A percentile compares a stretch with the other conserved stretches of the same genome.
These are phyloP conservation scores for Rubus idaeus DNA, from an alignment of 306 rosid genomes.

Conservation along the genomic window DNA sequence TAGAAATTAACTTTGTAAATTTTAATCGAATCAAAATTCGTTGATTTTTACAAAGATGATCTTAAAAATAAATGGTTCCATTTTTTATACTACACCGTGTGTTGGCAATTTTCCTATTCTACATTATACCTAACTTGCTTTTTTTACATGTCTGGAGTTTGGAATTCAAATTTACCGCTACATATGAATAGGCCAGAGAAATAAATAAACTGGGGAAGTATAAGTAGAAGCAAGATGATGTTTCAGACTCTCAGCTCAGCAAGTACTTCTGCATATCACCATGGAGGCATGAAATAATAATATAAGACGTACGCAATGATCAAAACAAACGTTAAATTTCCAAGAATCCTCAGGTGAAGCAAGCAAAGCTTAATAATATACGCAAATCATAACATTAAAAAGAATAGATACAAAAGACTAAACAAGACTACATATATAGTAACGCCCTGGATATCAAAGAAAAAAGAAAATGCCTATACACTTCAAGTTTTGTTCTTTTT, in stretches of 20 bases:
- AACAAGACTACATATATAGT: slow-evolving; percentile 4
- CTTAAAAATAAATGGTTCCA: too few relatives aligned
- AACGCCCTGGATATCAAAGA: neutral
- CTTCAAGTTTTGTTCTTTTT: slow-evolving; percentile 53
- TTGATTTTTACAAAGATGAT: too few relatives aligned
- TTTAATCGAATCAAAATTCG: too few relatives aligned
- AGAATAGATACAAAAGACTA: slow-evolving; percentile 30
- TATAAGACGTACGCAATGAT: neutral
- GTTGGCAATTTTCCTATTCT: too few relatives aligned
- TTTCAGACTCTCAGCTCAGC: neutral
- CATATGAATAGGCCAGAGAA: too few relatives aligned
- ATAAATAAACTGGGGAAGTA: too few relatives aligned
- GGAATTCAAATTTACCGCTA: too few relatives aligned
- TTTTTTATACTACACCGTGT: too few relatives aligned
- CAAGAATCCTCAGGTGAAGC: slow-evolving; percentile 27
- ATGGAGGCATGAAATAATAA: neutral
- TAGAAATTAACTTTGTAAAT: too few relatives aligned
- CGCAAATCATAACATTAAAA: slow-evolving; percentile 23
- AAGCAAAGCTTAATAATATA: slow-evolving; percentile 25
- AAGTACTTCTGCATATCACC: neutral
- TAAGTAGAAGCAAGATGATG: neutral
- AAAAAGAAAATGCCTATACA: slow-evolving; percentile 39
- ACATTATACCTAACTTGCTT: too few relatives aligned
- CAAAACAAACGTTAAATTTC: slow-evolving; percentile 19
- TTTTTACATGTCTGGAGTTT: too few relatives aligned